phyloP scores from a whole-genome alignment of 495 filamentous ascomycete genomes.

The Aspergillus ellipticus region DNA sequence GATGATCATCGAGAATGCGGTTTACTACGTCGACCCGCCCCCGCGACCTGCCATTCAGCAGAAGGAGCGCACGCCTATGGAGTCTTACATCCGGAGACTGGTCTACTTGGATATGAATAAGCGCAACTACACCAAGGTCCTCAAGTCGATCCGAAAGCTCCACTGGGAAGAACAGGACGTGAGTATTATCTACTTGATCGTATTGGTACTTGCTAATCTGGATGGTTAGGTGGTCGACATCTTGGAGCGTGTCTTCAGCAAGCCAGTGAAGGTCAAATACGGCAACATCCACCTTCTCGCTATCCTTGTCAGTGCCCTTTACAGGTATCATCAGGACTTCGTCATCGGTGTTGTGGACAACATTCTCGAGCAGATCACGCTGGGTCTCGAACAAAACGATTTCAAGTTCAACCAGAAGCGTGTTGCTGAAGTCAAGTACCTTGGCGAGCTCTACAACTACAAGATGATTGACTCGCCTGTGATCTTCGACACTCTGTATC shows the following conservation, averaged over 20 bases:
- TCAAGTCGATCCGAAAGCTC: conserved; percentile 89
- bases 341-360: conserved; percentile 85
- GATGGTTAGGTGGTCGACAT: conserved; percentile 63
- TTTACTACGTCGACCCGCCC: conserved; percentile 97
- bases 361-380: conserved; percentile 78
- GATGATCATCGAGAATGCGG: conserved; percentile 97
- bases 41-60: conserved; percentile 91
- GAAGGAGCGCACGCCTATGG: conserved; percentile 90
- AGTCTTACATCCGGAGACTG: conserved; percentile 86
- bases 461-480: conserved; percentile 94
- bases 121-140: conserved; percentile 84
- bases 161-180: conserved; percentile 95
- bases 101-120: conserved; percentile 92
- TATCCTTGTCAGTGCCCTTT: conserved; percentile 81
- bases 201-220: conserved; percentile 12
- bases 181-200: conserved; percentile 17
- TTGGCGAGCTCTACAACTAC: conserved; percentile 97
- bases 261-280: conserved; percentile 95
- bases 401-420: conserved; percentile 98
- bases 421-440: conserved; percentile 92
- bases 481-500: conserved; percentile 93
- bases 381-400: conserved; percentile 91
- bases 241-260: conserved; percentile 87
- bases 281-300: conserved; percentile 94
- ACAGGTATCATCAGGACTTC: conserved; percentile 89